phyloP scores from a whole-genome alignment of 495 filamentous ascomycete species.

The Aspergillus kassunensis region DNA sequence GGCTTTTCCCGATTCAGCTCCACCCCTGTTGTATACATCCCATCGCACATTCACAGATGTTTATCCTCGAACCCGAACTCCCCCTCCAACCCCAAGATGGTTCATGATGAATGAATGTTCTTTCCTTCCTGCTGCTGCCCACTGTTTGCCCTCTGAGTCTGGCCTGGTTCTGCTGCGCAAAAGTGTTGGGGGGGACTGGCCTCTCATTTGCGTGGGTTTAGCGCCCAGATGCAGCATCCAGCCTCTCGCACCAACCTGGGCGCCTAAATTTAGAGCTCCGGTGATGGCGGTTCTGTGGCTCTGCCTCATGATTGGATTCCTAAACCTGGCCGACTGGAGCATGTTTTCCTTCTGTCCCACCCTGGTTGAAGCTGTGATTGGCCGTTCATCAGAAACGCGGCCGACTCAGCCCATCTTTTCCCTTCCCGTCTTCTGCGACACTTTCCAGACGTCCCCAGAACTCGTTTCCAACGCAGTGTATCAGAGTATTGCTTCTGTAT shows the following conservation, averaged over 20 bases:
- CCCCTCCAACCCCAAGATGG: conserved; percentile 1
- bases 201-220: conserved; percentile 36
- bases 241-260: conserved; percentile 26
- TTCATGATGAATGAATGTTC: no score
- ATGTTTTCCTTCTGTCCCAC: conserved; percentile 11
- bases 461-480: conserved; percentile 10
- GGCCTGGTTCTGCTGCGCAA: no score
- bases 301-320: conserved; percentile 14
- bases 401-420: conserved; percentile 16
- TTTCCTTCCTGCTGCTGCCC: not conserved
- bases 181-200: conserved; percentile 20
- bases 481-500: conserved; percentile 11
- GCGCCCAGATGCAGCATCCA: conserved; percentile 32
- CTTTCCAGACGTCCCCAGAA: no score
- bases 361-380: conserved; percentile 11
- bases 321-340: conserved; percentile 14
- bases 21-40: conserved; percentile 8
- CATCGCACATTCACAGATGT: not conserved
- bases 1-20: conserved; percentile 13
- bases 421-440: conserved; percentile 16
- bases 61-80: not conserved
- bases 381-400: conserved; percentile 18
- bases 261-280: conserved; percentile 45
- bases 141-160: no score
- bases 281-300: conserved; percentile 18